Percentiles rank a stretch among this genome's conserved stretches.
Evolutionary conservation across 192 early-diverging fungal species (phyloP).

Genomic region (Podila epigama): DNA sequence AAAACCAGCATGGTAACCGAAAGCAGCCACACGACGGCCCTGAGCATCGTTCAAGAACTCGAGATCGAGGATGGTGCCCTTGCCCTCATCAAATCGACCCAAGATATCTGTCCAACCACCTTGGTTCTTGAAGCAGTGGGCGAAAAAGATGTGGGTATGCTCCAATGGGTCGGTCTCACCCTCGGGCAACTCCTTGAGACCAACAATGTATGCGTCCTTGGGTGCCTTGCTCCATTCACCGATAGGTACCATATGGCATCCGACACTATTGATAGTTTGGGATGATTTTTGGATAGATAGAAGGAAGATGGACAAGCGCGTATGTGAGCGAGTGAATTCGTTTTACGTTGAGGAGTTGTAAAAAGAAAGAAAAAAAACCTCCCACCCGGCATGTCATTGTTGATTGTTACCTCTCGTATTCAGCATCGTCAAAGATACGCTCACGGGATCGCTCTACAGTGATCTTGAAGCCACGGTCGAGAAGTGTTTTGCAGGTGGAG

Average conservation of each 20-base stretch:
- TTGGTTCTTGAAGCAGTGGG: constrained; percentile 98
- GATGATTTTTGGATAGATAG: not conserved
- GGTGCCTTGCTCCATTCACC: constrained; percentile 92
- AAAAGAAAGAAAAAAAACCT: constrained; percentile 4
- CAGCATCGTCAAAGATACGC: constrained; percentile 89
- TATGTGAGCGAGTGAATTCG: constrained; percentile 6
- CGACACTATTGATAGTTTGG: too few species aligned
- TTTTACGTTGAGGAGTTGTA: too few species aligned
- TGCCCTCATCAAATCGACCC: constrained; percentile 81
- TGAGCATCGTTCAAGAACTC: constrained; percentile 91
- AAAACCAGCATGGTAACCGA: constrained; percentile 97
- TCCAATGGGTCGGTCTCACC: constrained; percentile 87
- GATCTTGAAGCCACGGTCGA: constrained; percentile 86
- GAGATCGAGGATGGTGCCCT: constrained; percentile 90
- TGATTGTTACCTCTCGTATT: constrained; percentile 86
- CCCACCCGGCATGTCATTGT: too few species aligned
- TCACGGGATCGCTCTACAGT: constrained; percentile 84
- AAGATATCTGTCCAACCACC: constrained; percentile 93
- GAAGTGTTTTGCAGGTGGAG: constrained; percentile 76
- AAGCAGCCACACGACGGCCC: constrained; percentile 93
- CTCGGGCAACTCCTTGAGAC: constrained; percentile 97
- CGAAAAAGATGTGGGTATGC: constrained; percentile 98
- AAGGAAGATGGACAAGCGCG: not conserved
- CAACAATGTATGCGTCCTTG: constrained; percentile 90
- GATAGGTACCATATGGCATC: constrained; percentile 79